Percentiles rank a stretch among this genome's conserved stretches.
These are phyloP conservation scores for Paecilomyces fulvus DNA, from an alignment of 2,329 filamentous ascomycete genomes.

Conservation along the genomic window DNA sequence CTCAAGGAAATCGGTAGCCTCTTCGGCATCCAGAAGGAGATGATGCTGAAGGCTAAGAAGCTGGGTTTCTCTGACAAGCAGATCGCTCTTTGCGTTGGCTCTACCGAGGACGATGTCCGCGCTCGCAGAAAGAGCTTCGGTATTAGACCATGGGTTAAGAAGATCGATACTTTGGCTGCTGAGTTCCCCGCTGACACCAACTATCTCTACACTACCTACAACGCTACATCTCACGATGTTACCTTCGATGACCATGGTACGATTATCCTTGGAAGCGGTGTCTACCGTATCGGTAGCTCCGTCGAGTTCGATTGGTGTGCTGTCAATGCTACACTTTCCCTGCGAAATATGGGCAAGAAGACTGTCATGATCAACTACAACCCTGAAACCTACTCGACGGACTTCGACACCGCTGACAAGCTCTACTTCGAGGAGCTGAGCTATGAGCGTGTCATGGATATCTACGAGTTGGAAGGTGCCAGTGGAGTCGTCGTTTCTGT, in stretches of 20 bases:
- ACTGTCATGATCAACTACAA: constrained; percentile 97
- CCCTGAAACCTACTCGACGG: constrained; percentile 72
- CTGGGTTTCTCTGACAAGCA: constrained; percentile 95
- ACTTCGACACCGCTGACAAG: constrained; percentile 81
- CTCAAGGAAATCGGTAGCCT: constrained; percentile 77
- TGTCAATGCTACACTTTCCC: constrained; percentile 75
- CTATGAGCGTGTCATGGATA: constrained; percentile 98
- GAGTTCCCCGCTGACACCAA: constrained; percentile 94
- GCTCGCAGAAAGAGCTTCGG: constrained; percentile 76
- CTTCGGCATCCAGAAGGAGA: constrained; percentile 76
- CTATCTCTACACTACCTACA: constrained; percentile 97
- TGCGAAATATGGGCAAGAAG: constrained; percentile 85
- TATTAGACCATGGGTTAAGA: constrained; percentile 94
- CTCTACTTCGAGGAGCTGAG: constrained; percentile 96
- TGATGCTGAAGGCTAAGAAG: constrained; percentile 89
- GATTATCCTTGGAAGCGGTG: constrained; percentile 83
- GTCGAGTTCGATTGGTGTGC: constrained; percentile 99
- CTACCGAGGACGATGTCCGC: constrained; percentile 82
- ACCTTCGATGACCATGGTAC: constrained; percentile 87
- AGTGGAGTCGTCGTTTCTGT: constrained; percentile 89
- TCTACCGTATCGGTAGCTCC: constrained; percentile 94
- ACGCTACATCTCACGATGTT: constrained; percentile 87
- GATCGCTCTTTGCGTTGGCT: constrained; percentile 77
- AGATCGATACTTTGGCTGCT: constrained; percentile 92
- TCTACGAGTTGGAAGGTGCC: constrained; percentile 84